phyloP scores from a whole-genome alignment of 345 rosid genomes.

The Limnanthes douglasii region DNA sequence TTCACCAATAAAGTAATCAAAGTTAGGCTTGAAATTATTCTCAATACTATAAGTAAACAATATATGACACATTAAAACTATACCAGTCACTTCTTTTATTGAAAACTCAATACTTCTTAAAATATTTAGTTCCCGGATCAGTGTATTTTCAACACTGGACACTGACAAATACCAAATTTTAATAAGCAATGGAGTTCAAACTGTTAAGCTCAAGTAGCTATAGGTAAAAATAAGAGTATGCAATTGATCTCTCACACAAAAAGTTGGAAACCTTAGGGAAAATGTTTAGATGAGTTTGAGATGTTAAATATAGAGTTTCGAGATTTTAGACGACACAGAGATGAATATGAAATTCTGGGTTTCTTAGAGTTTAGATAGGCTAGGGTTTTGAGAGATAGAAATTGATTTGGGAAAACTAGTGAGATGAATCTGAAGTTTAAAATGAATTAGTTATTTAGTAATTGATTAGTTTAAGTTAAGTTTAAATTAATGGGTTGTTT shows the following conservation, averaged over 20 bases:
- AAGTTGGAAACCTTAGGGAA: slow-evolving; percentile 52
- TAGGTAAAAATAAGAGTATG: slow-evolving; percentile 55
- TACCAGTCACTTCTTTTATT: slow-evolving; percentile 30
- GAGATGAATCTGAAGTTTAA: no score
- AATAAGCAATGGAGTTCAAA: slow-evolving; percentile 56
- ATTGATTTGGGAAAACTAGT: no score
- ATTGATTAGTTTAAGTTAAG: no score
- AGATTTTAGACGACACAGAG: no score
- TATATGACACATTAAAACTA: slow-evolving; percentile 68
- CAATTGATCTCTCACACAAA: slow-evolving; percentile 58
- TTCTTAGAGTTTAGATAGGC: no score
- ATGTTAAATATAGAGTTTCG: no score
- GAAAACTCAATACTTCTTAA: slow-evolving; percentile 55
- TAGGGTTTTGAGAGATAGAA: no score
- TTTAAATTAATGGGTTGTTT: no score
- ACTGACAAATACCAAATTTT: slow-evolving; percentile 62
- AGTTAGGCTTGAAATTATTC: slow-evolving; percentile 71
- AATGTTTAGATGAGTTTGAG: no score
- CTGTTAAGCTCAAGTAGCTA: slow-evolving; percentile 63
- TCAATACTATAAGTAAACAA: slow-evolving; percentile 79
- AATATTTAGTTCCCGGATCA: slow-evolving; percentile 61
- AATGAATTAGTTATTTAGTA: no score
- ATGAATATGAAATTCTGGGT: no score
- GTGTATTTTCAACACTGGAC: slow-evolving; percentile 63
- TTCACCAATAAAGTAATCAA: slow-evolving; percentile 32